These are phyloP conservation scores for Venturia nashicola DNA, from an alignment of 2,329 filamentous ascomycete genomes.

Conservation along the genomic window DNA sequence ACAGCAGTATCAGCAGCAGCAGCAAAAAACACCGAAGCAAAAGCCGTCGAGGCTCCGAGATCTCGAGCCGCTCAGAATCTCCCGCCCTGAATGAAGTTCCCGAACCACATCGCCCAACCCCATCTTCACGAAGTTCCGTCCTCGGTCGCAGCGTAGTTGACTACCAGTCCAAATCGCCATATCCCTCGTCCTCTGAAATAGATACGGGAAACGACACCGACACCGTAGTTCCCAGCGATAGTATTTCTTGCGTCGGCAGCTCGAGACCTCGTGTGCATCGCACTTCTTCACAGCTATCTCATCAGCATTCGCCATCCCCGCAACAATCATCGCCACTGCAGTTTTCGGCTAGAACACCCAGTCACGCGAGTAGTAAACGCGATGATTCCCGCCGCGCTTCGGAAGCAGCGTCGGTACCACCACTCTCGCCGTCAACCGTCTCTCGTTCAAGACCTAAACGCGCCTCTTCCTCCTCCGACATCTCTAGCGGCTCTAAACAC, in stretches of 20 bases:
- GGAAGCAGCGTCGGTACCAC: neutral
- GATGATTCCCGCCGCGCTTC: neutral
- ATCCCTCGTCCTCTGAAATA: conserved; percentile 18
- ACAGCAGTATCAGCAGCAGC: neutral
- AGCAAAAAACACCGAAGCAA: neutral
- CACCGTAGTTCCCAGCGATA: conserved; percentile 36
- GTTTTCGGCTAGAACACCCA: neutral
- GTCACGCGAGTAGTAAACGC: neutral
- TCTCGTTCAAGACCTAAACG: neutral
- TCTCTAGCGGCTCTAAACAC: conserved; percentile 12
- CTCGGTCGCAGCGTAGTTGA: conserved; percentile 19
- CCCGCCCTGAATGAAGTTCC: neutral
- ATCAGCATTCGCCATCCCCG: neutral
- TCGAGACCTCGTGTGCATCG: conserved; percentile 1
- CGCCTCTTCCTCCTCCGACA: neutral
- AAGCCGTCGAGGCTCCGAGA: neutral
- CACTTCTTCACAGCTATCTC: neutral
- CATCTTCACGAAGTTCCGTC: conserved; percentile 15
- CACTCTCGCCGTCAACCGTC: neutral
- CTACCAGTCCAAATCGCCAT: conserved; percentile 12
- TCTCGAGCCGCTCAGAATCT: neutral
- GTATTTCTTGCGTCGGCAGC: conserved; percentile 30
- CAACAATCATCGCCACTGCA: neutral
- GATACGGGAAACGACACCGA: conserved; percentile 28
- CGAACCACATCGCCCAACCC: neutral